Base-by-base conservation (phyloP, 2,329 filamentous ascomycete genomes). In the Penicillium psychrosexuale region DNA sequence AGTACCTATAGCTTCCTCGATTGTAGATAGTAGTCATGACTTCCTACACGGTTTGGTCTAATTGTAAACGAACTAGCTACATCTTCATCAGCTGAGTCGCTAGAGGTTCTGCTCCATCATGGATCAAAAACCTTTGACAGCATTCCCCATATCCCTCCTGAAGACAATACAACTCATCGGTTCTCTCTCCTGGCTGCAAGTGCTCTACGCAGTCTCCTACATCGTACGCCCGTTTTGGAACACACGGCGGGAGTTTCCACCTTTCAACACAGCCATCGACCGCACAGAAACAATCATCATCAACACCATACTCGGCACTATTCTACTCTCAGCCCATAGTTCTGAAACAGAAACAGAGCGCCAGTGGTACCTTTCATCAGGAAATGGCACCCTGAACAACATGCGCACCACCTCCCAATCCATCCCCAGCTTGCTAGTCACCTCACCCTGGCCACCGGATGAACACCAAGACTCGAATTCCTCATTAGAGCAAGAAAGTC, bases 131-230 rank as follows among this genome's bases (percentile, higher is more conserved):
- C 33, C 12, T 8, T 40, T 38, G 11, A 5, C 47, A 15, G 28
- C 43, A 15, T 57, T 64, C 34, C 58, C 61, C 7, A 48, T 65
- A n/a, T 47, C 54, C 28, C 42, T 64, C 38, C 19, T 13, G 22
- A 55, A 56, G 17, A 53, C 58, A 9, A 47, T 65, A 43, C 42
- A 56, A 4, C 61, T 71, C 12, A 57, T 66, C 15, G 42, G 50
- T 30, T 46, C 60, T n/a, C 52, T 70, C 5, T 42, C 61, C 8
- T 59, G 59, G 34, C 61, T 71, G 24, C 68, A 68, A 33, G 9
- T 66, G 9, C 55, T 71, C n/a, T 65, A 67, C 38, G 47, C 52
- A 1, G 24, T 61, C n/a, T 63, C 61, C 5, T 56, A 45, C 38
- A 17, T 69, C 17, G 49, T 57, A 22, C 50, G 40, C 1, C 58